Conservation (phyloP, 2,329 filamentous ascomycete genomes). For the Diplodia mutila region DNA sequence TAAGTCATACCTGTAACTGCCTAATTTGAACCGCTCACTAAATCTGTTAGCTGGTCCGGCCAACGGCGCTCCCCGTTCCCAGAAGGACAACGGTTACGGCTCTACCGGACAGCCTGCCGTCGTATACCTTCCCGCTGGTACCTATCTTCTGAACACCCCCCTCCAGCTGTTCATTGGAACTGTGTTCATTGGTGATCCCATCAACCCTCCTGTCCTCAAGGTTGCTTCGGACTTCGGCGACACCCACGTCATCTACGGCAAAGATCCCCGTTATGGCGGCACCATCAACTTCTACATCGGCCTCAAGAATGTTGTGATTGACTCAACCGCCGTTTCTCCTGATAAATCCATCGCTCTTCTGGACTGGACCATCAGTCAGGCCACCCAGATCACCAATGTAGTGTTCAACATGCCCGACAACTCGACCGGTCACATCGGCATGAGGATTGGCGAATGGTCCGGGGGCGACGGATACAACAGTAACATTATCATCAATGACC, state of each 20-base stretch:
- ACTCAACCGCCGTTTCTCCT: slow-evolving; percentile 31
- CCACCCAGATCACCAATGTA: slow-evolving; percentile 35
- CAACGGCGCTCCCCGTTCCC: slow-evolving; percentile 26
- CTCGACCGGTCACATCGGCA: slow-evolving; percentile 41
- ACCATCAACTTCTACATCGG: slow-evolving; percentile 36
- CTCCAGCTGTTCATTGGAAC: slow-evolving; percentile 30
- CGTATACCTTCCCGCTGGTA: slow-evolving; percentile 35
- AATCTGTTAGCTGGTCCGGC: neutral
- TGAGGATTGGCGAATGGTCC: slow-evolving; percentile 42
- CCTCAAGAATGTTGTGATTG: slow-evolving; percentile 35
- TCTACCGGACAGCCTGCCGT: slow-evolving; percentile 34
- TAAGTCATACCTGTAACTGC: neutral
- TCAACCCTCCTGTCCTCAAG: slow-evolving; percentile 19
- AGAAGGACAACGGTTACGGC: slow-evolving; percentile 23
- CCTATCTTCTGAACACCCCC: slow-evolving; percentile 31
- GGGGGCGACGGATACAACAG: slow-evolving; percentile 32
- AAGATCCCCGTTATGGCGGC: slow-evolving; percentile 28
- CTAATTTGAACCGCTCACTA: neutral
- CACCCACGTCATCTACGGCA: slow-evolving; percentile 29
- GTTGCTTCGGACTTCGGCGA: neutral
- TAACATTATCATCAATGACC: slow-evolving; percentile 31
- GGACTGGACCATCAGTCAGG: slow-evolving; percentile 37
- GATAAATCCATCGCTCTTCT: slow-evolving; percentile 30
- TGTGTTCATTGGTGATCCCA: slow-evolving; percentile 17
- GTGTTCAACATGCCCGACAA: slow-evolving; percentile 41